These are phyloP conservation scores for Reutealis trisperma DNA, from an alignment of 345 rosid species.

Conservation along the genomic window DNA sequence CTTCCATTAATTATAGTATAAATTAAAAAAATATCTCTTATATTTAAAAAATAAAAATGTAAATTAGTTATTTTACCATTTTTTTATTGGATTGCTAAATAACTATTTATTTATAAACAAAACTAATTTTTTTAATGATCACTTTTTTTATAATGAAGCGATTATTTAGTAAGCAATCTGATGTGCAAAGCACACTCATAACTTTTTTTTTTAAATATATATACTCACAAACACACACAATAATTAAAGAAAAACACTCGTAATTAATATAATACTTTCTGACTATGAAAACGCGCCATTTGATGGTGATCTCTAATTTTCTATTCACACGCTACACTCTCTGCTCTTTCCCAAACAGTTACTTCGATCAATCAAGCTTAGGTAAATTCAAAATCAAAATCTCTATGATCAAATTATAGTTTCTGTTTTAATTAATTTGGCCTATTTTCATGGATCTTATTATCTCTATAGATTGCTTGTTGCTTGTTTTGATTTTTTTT, in stretches of 20 bases:
- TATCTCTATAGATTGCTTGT: not conserved
- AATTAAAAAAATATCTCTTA: no score
- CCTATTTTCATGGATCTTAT: not conserved
- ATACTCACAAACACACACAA: no score
- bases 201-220: no score
- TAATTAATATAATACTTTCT: no score
- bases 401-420: not conserved
- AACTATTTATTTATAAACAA: no score
- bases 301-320: not conserved
- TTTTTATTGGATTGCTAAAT: no score
- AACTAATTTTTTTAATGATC: no score
- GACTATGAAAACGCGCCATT: not conserved
- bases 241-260: no score
- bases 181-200: not conserved
- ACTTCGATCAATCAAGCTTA: not conserved
- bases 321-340: not conserved
- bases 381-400: not conserved
- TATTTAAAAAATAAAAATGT: no score
- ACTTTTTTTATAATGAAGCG: no score
- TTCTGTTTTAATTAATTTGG: not conserved
- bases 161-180: not conserved
- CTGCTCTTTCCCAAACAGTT: not conserved
- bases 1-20: no score
- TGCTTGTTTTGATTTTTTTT: not conserved
- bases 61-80: no score